A percentile compares a stretch with the other conserved stretches of the same genome.
Evolutionary conservation across 352 stramenopile genomes (phyloP).

Genomic region (Globisporangium ultimum): DNA sequence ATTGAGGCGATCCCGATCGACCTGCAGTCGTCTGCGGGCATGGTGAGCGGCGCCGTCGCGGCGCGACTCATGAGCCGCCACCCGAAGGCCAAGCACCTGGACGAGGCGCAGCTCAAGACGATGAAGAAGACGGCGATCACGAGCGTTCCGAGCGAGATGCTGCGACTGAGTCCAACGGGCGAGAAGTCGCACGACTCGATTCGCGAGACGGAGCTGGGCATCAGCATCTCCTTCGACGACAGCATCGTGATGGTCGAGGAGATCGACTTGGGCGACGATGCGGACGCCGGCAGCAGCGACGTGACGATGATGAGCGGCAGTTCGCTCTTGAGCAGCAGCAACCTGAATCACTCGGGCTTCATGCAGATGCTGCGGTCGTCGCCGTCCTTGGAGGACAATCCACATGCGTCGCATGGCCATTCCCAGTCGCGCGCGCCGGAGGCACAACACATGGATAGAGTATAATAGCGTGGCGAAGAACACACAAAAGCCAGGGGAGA

Average conservation of each 20-base stretch:
- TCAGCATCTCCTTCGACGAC: constrained; percentile 69
- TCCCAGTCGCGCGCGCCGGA: constrained; percentile 27
- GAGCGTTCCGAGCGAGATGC: constrained; percentile 49
- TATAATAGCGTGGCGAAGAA: constrained; percentile 28
- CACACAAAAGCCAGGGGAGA: neutral
- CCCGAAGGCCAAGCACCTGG: constrained; percentile 65
- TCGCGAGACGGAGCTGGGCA: constrained; percentile 76
- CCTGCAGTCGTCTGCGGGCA: constrained; percentile 27
- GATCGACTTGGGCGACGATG: constrained; percentile 31
- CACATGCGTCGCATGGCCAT: constrained; percentile 9
- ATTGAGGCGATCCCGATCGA: constrained; percentile 79
- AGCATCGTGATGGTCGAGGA: constrained; percentile 72
- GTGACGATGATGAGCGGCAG: constrained; percentile 45
- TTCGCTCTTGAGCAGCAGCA: constrained; percentile 41
- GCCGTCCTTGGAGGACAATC: constrained; percentile 15
- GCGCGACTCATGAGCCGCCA: constrained; percentile 26
- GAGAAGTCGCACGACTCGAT: constrained; percentile 78
- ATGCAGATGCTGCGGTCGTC: constrained; percentile 55
- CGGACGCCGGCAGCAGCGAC: constrained; percentile 24
- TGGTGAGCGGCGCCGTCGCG: constrained; percentile 38
- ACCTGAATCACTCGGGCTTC: constrained; percentile 61
- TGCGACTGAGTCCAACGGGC: constrained; percentile 55
- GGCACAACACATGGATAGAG: constrained; percentile 68
- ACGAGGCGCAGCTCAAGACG: constrained; percentile 41
- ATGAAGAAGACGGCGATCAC: constrained; percentile 48